phyloP scores from a whole-genome alignment of 2,329 filamentous ascomycete genomes.

The Blumeriella jaapii region DNA sequence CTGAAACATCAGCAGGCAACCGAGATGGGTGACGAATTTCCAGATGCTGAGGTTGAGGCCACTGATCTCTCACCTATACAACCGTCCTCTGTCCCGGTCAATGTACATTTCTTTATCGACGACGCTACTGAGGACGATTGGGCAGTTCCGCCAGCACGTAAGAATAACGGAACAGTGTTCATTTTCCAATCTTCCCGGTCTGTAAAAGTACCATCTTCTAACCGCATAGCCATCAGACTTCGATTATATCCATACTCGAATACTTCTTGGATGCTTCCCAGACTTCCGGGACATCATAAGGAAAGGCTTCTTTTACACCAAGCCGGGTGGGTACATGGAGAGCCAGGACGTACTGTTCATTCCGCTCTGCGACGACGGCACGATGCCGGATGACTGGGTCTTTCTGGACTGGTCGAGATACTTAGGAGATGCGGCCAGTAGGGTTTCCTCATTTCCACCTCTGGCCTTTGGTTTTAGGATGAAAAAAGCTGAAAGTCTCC shows the following conservation, averaged over 20 bases:
- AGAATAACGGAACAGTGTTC: too few species aligned
- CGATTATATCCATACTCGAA: slow-evolving; percentile 47
- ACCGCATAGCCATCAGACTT: too few species aligned
- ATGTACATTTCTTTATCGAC: slow-evolving; percentile 58
- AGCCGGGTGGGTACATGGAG: slow-evolving; percentile 38
- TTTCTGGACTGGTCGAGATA: slow-evolving; percentile 19
- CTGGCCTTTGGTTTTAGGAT: too few species aligned
- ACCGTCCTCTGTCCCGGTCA: slow-evolving; percentile 53
- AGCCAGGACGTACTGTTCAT: slow-evolving; percentile 33
- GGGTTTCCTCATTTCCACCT: neutral
- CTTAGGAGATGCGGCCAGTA: slow-evolving; percentile 15
- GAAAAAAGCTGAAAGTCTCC: neutral
- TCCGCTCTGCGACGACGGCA: slow-evolving; percentile 33
- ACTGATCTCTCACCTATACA: slow-evolving; percentile 60
- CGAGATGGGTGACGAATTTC: slow-evolving; percentile 44
- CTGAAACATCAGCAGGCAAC: too few species aligned
- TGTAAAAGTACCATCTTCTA: too few species aligned
- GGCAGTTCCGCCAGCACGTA: slow-evolving; percentile 33
- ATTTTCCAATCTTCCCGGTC: too few species aligned
- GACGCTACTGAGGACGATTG: slow-evolving; percentile 29
- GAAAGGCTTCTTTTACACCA: slow-evolving; percentile 23
- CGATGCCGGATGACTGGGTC: slow-evolving; percentile 21
- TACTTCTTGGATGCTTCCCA: slow-evolving; percentile 18
- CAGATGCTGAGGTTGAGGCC: slow-evolving; percentile 44
- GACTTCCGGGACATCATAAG: slow-evolving; percentile 18